Conservation (phyloP, 164 flowering plant species). For the Dillenia suffruticosa region DNA sequence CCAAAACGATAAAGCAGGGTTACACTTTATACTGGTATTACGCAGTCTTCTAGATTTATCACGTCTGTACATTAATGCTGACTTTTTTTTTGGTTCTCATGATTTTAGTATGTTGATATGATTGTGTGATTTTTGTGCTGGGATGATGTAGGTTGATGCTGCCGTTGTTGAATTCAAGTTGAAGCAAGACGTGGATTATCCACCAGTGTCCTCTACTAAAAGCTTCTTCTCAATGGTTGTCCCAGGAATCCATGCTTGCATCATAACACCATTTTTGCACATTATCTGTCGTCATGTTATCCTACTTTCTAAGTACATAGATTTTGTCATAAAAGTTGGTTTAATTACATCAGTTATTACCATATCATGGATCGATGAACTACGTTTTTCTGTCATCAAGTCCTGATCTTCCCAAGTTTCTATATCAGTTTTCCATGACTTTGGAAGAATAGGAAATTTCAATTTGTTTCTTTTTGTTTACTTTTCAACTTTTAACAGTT, state of each 20-base stretch:
- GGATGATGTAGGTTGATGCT: conserved; percentile 73
- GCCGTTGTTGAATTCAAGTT: conserved; percentile 78
- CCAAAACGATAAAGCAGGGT: too few relatives aligned
- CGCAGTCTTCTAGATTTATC: too few relatives aligned
- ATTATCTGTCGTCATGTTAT: background rate
- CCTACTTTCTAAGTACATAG: background rate
- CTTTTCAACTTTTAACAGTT: too few relatives aligned
- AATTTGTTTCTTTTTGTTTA: too few relatives aligned
- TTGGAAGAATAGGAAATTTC: too few relatives aligned
- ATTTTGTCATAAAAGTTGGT: background rate
- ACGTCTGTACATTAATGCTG: too few relatives aligned
- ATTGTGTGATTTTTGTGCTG: background rate
- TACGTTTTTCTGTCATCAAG: background rate
- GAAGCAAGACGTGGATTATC: conserved; percentile 67
- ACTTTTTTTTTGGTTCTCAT: background rate
- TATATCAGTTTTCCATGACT: too few relatives aligned
- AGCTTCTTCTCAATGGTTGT: conserved; percentile 83
- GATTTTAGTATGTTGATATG: background rate
- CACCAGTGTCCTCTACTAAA: conserved; percentile 56
- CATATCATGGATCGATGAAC: background rate
- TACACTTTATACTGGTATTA: too few relatives aligned
- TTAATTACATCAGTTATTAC: background rate
- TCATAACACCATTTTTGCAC: too few relatives aligned
- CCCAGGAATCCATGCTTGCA: background rate
- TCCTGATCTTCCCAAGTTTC: background rate